Evolutionary conservation across 176 grass and related monocot genomes (phyloP), one percentile per base, ranked within the genome.

Genomic region (Phragmites australis): DNA sequence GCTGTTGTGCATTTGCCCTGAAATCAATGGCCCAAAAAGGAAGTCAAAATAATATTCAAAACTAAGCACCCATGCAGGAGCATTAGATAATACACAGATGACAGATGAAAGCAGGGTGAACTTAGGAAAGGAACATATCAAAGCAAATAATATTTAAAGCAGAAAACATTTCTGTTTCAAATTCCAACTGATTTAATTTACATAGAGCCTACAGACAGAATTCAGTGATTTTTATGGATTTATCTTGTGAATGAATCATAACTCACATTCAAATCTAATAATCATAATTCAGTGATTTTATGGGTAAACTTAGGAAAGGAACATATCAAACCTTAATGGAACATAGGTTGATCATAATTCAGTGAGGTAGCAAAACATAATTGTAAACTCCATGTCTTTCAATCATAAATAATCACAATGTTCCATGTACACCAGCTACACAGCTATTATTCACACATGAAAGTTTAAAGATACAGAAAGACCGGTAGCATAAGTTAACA

Each of bases 1-100:
- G 92, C 66, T 94, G 92, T 65, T 94, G 92, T 15, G 92, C 92
- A 15, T 94, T 94, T 26, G 92, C 92, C 86, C 88, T 94, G 77
- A 40, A 87, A 79, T 39, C 14, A 22, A 41, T 30, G 10, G 22
- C 6, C 3, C 21, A 10, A 14, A 14, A 85, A 16, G 32, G 21
- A 68, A 5, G 23, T 78, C 27, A 88, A n/a, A 70, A 72, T 21
- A 23, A n/a, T 1, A 42, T 50, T 73, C 48, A 4, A 40, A 54
- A 50, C 10, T 63, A 41, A 41, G 45, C 27, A 37, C 6, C 12
- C 27, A 6, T 52, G 32, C 3, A 26, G 16, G 11, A 42, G 14
- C 12, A 58, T 50, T 6, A 34, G 57, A 11, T 26, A 71, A 70
- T n/a, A 51, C 4, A 48, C 13, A 64, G n/a, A n/a, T n/a, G n/a